phyloP scores from a whole-genome alignment of 371 early-diverging fungal genomes.

The Syncephalis plumigaleata region DNA sequence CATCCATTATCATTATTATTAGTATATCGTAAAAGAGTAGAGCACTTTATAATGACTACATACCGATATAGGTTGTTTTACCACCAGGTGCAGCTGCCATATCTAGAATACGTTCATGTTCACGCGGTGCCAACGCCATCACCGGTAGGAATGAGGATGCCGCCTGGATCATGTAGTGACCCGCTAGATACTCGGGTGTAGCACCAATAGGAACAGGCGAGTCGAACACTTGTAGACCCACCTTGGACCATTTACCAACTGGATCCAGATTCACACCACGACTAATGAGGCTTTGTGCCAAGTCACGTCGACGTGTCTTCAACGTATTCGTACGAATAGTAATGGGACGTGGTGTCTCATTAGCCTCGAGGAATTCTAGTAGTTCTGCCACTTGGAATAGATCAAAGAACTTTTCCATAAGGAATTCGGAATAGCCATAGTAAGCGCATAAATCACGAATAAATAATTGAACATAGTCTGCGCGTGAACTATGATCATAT shows the following conservation, averaged over 20 bases:
- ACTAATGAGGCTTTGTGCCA: conserved; percentile 86
- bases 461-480: conserved; percentile 73
- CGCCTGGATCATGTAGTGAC: conserved; percentile 98
- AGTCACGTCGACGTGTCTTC: conserved; percentile 82
- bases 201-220: conserved; percentile 87
- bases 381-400: conserved; percentile 82
- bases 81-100: conserved; percentile 99
- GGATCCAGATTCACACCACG: conserved; percentile 97
- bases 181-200: conserved; percentile 99
- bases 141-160: conserved; percentile 97
- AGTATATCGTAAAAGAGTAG: too few species aligned
- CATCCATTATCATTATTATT: too few species aligned
- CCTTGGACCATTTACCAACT: conserved; percentile 88
- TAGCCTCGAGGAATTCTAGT: conserved; percentile 97
- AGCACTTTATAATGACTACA: too few species aligned
- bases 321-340: conserved; percentile 97
- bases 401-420: conserved; percentile 83
- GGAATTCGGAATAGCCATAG: conserved; percentile 91
- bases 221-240: conserved; percentile 83
- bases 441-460: conserved; percentile 72
- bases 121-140: conserved; percentile 89
- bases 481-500: conserved; percentile 59
- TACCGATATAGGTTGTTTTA: conserved; percentile 90
- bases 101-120: conserved; percentile 89
- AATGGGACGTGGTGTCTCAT: conserved; percentile 94